These are phyloP conservation scores for Neofusicoccum umdonicola DNA, from an alignment of 2,329 filamentous ascomycete species.

Conservation along the genomic window DNA sequence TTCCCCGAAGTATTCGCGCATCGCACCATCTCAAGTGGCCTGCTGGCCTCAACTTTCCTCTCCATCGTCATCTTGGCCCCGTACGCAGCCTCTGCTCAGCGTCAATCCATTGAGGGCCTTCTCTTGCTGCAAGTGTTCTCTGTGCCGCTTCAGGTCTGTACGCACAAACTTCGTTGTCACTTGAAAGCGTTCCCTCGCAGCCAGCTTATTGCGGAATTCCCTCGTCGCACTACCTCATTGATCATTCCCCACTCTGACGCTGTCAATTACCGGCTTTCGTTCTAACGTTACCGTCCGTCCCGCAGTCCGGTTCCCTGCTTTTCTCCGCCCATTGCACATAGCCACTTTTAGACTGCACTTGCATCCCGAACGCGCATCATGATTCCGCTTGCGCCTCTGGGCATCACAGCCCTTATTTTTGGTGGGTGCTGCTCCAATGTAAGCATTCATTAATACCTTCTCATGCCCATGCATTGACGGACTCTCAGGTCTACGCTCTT, in stretches of 20 bases:
- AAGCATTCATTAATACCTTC: slow-evolving; percentile 34
- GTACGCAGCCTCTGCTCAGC: not conserved
- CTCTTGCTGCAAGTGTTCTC: not conserved
- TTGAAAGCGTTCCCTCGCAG: not conserved
- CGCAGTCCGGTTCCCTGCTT: not conserved
- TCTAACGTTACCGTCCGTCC: too few relatives aligned
- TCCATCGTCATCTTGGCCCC: not conserved
- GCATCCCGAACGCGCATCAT: not conserved
- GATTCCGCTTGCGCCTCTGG: slow-evolving; percentile 32
- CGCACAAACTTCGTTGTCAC: not conserved
- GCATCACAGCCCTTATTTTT: slow-evolving; percentile 83
- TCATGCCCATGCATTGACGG: not conserved
- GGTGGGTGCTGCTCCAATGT: slow-evolving; percentile 95
- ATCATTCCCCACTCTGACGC: too few relatives aligned
- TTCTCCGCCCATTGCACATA: not conserved
- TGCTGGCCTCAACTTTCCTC: not conserved
- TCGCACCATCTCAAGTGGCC: not conserved
- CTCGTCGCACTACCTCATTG: not conserved
- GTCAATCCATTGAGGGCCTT: not conserved
- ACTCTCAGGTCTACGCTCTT: slow-evolving; percentile 78
- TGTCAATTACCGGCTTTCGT: not conserved
- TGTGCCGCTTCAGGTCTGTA: not conserved
- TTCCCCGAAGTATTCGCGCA: slow-evolving; percentile 1
- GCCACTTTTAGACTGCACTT: not conserved
- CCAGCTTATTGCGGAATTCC: not conserved